A percentile compares a stretch with the other conserved stretches of the same genome.
phyloP scores from a whole-genome alignment of 768 basidiomycete species.

The Phylloporus sp. region DNA sequence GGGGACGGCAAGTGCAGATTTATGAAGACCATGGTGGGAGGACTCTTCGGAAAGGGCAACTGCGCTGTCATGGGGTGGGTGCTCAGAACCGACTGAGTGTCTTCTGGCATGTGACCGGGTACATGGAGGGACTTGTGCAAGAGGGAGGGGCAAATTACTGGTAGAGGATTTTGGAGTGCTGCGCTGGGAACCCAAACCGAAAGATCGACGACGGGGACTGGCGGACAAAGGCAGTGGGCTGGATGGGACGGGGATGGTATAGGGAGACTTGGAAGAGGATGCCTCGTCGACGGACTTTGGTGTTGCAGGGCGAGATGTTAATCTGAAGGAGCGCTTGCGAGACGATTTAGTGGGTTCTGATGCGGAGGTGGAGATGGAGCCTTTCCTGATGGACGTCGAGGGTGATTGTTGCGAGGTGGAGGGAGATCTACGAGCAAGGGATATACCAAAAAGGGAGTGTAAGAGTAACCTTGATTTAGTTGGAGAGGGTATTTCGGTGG shows the following conservation, averaged over 20 bases:
- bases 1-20: constrained; percentile 3
- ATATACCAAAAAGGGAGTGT: constrained; percentile 27
- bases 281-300: constrained; percentile 27
- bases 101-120: constrained; percentile 25
- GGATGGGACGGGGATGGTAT: constrained; percentile 28
- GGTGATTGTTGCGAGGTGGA: constrained; percentile 17
- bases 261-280: constrained; percentile 15
- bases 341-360: constrained; percentile 17
- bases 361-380: constrained; percentile 21
- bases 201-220: constrained; percentile 32
- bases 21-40: constrained; percentile 12
- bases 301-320: constrained; percentile 28
- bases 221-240: constrained; percentile 31
- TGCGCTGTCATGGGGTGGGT: constrained; percentile 30
- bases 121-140: constrained; percentile 6
- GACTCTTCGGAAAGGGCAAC: constrained; percentile 30
- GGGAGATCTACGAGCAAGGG: constrained; percentile 26
- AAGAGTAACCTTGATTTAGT: constrained; percentile 20
- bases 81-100: constrained; percentile 29
- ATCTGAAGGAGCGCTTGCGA: constrained; percentile 31
- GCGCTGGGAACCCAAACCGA: constrained; percentile 29
- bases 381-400: constrained; percentile 19
- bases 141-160: constrained; percentile 24
- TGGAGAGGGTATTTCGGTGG: constrained; percentile 30
- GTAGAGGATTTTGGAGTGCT: constrained; percentile 30